Conservation (phyloP, 805 yeast genomes). For the Ogataea trehalophila region DNA sequence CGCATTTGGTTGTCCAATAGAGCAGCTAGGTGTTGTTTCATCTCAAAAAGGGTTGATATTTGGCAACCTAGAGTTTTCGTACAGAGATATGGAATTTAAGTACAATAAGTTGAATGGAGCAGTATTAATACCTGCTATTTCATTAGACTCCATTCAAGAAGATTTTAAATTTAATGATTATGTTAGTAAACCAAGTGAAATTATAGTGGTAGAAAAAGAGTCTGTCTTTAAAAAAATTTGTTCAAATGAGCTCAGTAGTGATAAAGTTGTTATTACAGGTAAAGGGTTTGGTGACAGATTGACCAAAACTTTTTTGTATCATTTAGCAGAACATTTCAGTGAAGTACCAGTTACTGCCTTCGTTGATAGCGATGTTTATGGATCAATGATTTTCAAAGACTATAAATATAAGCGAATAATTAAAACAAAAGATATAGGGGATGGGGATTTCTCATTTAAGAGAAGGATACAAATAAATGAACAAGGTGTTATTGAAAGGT, state of each 20-base stretch:
- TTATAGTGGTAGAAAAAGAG: constrained; percentile 49
- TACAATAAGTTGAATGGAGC: constrained; percentile 13
- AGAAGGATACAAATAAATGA: constrained; percentile 3
- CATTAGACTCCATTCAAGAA: constrained; percentile 15
- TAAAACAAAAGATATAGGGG: background rate
- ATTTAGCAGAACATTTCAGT: constrained; percentile 19
- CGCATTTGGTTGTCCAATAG: constrained; percentile 35
- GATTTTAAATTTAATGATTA: constrained; percentile 9
- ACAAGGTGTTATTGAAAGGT: constrained; percentile 6
- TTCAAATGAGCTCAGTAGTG: constrained; percentile 1
- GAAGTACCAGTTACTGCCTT: constrained; percentile 38
- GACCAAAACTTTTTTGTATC: constrained; percentile 39
- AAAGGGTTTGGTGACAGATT: constrained; percentile 63
- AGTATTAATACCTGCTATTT: constrained; percentile 37
- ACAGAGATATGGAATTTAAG: constrained; percentile 9
- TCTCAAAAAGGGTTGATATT: constrained; percentile 54
- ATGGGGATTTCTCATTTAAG: background rate
- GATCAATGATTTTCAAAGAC: constrained; percentile 46
- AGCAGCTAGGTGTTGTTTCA: constrained; percentile 41
- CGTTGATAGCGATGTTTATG: constrained; percentile 65
- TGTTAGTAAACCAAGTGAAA: constrained; percentile 20
- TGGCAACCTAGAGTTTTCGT: constrained; percentile 31
- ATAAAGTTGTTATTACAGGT: constrained; percentile 47
- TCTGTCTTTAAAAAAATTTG: constrained; percentile 39
- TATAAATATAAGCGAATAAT: constrained; percentile 21